Conservation (phyloP, 495 filamentous ascomycete genomes). For the Aspergillus panamensis region DNA sequence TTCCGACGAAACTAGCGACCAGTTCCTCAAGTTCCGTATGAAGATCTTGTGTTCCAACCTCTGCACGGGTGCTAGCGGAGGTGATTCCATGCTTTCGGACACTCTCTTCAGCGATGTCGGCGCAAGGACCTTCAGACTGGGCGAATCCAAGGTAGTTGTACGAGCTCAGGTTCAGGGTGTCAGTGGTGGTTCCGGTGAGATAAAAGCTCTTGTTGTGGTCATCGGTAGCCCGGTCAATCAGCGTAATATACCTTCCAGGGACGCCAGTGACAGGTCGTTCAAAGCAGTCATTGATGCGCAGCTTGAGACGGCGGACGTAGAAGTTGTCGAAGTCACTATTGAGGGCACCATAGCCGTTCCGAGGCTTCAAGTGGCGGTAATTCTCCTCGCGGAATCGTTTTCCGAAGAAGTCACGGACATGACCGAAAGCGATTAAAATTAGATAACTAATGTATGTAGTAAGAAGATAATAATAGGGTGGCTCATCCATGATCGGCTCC, state of each 20-base stretch:
- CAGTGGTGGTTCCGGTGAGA: constrained; percentile 84
- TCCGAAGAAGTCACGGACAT: constrained; percentile 95
- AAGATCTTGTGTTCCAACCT: constrained; percentile 84
- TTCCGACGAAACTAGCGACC: constrained; percentile 87
- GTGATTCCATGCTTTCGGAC: constrained; percentile 82
- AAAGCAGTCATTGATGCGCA: constrained; percentile 96
- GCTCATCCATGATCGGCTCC: constrained; percentile 88
- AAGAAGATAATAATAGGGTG: constrained; percentile 92
- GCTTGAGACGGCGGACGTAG: constrained; percentile 87
- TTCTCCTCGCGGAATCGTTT: constrained; percentile 83
- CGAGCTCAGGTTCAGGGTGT: constrained; percentile 96
- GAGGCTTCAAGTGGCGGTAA: constrained; percentile 77
- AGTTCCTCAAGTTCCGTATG: constrained; percentile 84
- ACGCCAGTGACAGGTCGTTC: constrained; percentile 88
- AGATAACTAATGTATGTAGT: constrained; percentile 98
- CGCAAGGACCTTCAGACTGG: constrained; percentile 95
- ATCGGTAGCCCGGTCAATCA: constrained; percentile 81
- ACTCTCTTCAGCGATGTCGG: constrained; percentile 83
- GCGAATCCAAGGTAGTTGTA: constrained; percentile 99
- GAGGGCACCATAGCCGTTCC: constrained; percentile 90
- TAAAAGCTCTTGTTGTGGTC: constrained; percentile 87
- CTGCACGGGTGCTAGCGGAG: constrained; percentile 72
- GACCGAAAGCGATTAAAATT: constrained; percentile 91
- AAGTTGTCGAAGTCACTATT: constrained; percentile 99
- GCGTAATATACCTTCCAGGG: constrained; percentile 86